Evolutionary conservation across 108 stramenopile genomes (phyloP).

Genomic region (Skeletonema costatum): DNA sequence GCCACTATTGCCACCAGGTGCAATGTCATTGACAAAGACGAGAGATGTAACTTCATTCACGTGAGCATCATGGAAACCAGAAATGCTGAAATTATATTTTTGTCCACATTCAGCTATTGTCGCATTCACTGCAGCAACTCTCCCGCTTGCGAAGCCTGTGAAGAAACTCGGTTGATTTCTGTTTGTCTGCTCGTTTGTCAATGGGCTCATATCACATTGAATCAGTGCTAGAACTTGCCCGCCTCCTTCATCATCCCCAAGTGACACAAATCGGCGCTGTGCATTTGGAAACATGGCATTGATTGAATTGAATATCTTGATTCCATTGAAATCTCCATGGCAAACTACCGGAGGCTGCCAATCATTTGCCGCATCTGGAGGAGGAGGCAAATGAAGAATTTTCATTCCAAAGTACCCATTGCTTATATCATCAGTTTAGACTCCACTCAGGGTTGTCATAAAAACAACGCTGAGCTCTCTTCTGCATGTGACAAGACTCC

Average conservation of each 20-base stretch:
- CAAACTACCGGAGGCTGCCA: slow-evolving; percentile 38
- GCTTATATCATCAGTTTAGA: neutral
- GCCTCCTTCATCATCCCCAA: slow-evolving; percentile 25
- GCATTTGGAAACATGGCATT: slow-evolving; percentile 1
- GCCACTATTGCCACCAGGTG: neutral
- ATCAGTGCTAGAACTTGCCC: slow-evolving; percentile 40
- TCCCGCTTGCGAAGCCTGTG: slow-evolving; percentile 38
- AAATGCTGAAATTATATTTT: slow-evolving; percentile 19
- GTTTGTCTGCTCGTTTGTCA: neutral
- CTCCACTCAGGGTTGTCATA: slow-evolving; percentile 33
- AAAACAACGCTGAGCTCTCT: slow-evolving; percentile 31
- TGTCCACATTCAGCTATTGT: slow-evolving; percentile 8
- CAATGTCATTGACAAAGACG: slow-evolving; percentile 9
- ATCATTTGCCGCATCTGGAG: slow-evolving; percentile 26
- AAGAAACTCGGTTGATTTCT: slow-evolving; percentile 23
- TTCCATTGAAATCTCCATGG: slow-evolving; percentile 36
- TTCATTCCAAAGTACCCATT: slow-evolving; percentile 46
- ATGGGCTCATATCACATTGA: slow-evolving; percentile 23
- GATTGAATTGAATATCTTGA: slow-evolving; percentile 25
- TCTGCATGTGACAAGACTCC: slow-evolving; percentile 22
- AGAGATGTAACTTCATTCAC: slow-evolving; percentile 32
- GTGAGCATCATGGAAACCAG: slow-evolving; percentile 18
- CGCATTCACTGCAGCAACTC: slow-evolving; percentile 33
- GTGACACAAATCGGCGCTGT: neutral
- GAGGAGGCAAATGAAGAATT: slow-evolving; percentile 20